Conservation (phyloP, 2,329 filamentous ascomycete genomes). For the Teratosphaeria epicoccoides region DNA sequence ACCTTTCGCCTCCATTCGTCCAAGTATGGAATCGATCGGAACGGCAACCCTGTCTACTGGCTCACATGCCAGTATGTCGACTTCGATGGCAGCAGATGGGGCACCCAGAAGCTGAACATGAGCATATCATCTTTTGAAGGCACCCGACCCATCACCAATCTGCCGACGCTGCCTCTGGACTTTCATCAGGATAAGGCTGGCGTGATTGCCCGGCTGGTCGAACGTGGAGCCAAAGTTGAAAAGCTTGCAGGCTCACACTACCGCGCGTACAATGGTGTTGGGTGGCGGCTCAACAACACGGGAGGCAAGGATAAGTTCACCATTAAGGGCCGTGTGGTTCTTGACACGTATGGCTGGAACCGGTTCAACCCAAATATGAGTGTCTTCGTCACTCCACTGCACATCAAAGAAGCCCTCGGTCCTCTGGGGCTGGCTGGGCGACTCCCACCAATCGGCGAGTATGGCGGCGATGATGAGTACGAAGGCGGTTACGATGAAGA, state of each 20-base stretch:
- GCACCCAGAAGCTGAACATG: conserved; percentile 22
- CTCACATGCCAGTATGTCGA: conserved; percentile 24
- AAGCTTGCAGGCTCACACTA: conserved; percentile 40
- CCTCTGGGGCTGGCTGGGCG: conserved; percentile 3
- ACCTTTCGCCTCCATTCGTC: conserved; percentile 24
- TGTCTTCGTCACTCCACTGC: conserved; percentile 29
- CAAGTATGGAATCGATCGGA: conserved; percentile 23
- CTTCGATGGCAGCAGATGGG: conserved; percentile 30
- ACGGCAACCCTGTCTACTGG: conserved; percentile 29
- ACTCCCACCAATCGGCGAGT: background rate
- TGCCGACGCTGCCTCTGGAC: conserved; percentile 35
- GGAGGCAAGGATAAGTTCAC: conserved; percentile 30
- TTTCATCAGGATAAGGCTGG: conserved; percentile 33
- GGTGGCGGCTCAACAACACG: conserved; percentile 26
- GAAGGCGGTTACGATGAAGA: conserved; percentile 14
- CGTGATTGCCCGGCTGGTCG: conserved; percentile 31
- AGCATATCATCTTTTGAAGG: conserved; percentile 28
- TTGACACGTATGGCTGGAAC: conserved; percentile 38
- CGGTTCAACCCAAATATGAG: conserved; percentile 35
- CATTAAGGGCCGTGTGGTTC: conserved; percentile 41
- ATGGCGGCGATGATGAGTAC: conserved; percentile 9
- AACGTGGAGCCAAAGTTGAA: conserved; percentile 39
- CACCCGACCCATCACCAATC: conserved; percentile 31
- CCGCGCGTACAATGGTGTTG: conserved; percentile 39
- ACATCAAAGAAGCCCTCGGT: conserved; percentile 4